phyloP scores from a whole-genome alignment of 108 stramenopile genomes.

The Craspedostauros australis region DNA sequence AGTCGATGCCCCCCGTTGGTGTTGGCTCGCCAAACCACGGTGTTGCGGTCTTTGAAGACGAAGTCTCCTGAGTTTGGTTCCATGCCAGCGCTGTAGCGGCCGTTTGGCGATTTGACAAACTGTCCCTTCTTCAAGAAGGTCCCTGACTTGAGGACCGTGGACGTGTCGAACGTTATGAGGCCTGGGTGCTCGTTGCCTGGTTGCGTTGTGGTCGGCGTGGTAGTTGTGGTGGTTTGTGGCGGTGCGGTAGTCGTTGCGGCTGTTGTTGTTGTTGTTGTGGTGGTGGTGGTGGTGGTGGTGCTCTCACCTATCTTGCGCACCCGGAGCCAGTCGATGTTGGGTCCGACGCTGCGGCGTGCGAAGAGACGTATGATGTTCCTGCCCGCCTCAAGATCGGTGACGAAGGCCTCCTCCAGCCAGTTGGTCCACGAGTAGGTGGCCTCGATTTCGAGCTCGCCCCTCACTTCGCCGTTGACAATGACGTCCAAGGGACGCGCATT shows the following conservation, averaged over 20 bases:
- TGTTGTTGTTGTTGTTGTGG: not conserved
- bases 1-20: too few species aligned
- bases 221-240: not conserved
- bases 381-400: slow-evolving; percentile 2
- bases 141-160: slow-evolving; percentile 3
- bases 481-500: slow-evolving; percentile 15
- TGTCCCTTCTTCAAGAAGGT: slow-evolving; percentile 5
- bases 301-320: not conserved
- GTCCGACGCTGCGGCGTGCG: slow-evolving; percentile 12
- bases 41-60: slow-evolving; percentile 10
- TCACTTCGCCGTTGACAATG: slow-evolving; percentile 10
- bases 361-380: not conserved
- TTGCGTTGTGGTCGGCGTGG: not conserved
- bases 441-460: slow-evolving; percentile 3
- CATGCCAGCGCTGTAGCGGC: slow-evolving; percentile 10
- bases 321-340: slow-evolving; percentile 15
- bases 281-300: not conserved
- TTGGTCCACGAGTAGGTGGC: slow-evolving; percentile 4
- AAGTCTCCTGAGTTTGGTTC: slow-evolving; percentile 6
- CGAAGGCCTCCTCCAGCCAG: slow-evolving; percentile 12
- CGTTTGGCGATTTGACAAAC: slow-evolving; percentile 14
- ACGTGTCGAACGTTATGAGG: not conserved
- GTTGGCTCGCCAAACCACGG: too few species aligned
- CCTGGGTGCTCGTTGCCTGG: not conserved
- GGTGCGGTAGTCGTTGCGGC: not conserved